Conservation (phyloP, 495 filamentous ascomycete genomes). For the Penicillium parvum region DNA sequence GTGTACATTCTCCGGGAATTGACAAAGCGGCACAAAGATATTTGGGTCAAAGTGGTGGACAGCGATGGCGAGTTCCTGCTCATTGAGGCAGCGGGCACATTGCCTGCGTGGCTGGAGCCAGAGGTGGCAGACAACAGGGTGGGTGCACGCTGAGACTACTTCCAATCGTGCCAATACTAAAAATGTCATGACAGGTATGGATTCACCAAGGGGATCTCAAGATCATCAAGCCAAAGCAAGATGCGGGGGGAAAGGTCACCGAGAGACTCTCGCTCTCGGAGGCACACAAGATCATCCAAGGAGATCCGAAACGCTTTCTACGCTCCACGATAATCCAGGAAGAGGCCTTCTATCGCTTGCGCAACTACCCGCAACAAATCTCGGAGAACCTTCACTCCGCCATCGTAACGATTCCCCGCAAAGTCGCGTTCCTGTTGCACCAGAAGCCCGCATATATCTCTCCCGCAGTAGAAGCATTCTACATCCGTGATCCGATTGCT, state of each 20-base stretch:
- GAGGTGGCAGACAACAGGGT: conserved; percentile 83
- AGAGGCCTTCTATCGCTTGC: conserved; percentile 84
- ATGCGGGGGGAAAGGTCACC: conserved; percentile 31
- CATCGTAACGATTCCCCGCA: conserved; percentile 69
- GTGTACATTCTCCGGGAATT: conserved; percentile 86
- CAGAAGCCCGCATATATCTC: conserved; percentile 67
- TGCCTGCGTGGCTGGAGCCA: conserved; percentile 89
- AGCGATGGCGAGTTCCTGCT: conserved; percentile 93
- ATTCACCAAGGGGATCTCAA: conserved; percentile 67
- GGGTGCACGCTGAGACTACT: conserved; percentile 12
- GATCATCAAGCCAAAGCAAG: conserved; percentile 60
- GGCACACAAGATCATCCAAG: conserved; percentile 53
- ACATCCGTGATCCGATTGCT: conserved; percentile 79
- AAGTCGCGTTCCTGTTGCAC: conserved; percentile 76
- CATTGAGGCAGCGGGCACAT: conserved; percentile 83
- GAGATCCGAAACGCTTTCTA: conserved; percentile 50
- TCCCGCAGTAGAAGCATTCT: conserved; percentile 85
- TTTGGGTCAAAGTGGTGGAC: conserved; percentile 82
- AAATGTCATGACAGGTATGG: conserved; percentile 53
- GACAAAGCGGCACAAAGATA: conserved; percentile 62
- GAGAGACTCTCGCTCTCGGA: conserved; percentile 54
- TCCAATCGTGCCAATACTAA: background rate
- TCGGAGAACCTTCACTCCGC: conserved; percentile 66
- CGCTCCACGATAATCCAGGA: conserved; percentile 69
- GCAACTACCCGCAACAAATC: conserved; percentile 75